Base-by-base conservation (phyloP, 495 filamentous ascomycete genomes). In the Neurospora sp. region DNA sequence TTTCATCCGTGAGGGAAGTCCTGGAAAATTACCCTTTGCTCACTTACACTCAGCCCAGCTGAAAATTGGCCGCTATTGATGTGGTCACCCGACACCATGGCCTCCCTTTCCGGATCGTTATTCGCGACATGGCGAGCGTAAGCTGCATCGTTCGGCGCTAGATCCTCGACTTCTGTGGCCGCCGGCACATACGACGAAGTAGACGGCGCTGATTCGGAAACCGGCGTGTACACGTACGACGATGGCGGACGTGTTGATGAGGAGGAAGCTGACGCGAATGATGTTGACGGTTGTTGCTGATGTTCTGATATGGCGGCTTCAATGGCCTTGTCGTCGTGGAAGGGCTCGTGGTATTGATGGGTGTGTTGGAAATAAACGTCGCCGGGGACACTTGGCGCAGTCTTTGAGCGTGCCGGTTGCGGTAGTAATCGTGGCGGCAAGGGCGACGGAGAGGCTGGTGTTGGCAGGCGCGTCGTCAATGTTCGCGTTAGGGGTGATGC, bases 11-110 rank as follows among this genome's bases (percentile, higher is more conserved):
- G 31, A 40, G n/a, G 16, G 27, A 20, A 48, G 70, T 65, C 27
- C 53, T 16, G 53, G 53, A 65, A 65, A 35, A 35, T 65, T 65
- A 65, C 70, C 38, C n/a, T 72, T 35, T 27, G 14, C 3, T 69
- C 59, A 72, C 71, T 72, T 68, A 72, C 71, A 69, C 71, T 72
- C 71, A 72, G 35, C 68, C 71, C 71, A 7, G 39, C 59, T 39
- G 71, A 41, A 68, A 69, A 69, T 20, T 72, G 71, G 9, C 14
- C 39, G 35, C 37, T 69, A n/a, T 31, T 65, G 27, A 65, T 37
- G 27, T 65, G 53, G 27, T 65, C 71, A 16, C 37, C 59, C 39
- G 40, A 27, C 37, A 65, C 3, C 53, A 65, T 35, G 35, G 53
- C 12, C 16, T 22, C 71, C n/a, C 59, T 39, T 9, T 72, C 71